A percentile compares a stretch with the other conserved stretches of the same genome.
These are phyloP conservation scores for Neurospora sp. DNA, from an alignment of 495 filamentous ascomycete genomes.

Conservation along the genomic window DNA sequence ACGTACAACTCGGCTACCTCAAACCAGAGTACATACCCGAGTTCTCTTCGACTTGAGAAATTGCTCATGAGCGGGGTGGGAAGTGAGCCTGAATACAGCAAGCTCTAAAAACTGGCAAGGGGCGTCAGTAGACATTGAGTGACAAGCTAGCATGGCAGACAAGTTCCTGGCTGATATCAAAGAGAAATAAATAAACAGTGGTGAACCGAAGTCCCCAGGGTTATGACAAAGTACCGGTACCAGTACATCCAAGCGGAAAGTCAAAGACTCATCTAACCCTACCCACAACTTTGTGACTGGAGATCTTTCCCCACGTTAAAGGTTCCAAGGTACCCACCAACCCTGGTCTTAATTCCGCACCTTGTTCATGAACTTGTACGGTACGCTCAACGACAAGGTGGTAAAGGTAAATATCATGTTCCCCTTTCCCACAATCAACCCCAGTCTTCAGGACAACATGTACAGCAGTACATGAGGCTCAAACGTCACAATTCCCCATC, in stretches of 20 bases:
- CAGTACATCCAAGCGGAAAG: neutral
- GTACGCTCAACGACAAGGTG: neutral
- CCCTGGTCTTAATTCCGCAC: neutral
- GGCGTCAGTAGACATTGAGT: neutral
- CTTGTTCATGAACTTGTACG: neutral
- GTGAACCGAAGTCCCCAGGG: neutral
- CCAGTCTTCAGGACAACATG: neutral
- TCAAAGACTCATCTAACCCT: neutral
- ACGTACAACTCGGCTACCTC: neutral
- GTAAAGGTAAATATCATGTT: neutral
- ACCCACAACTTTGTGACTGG: neutral
- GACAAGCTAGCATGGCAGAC: neutral
- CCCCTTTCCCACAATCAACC: neutral
- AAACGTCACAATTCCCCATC: neutral
- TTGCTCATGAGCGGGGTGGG: no score
- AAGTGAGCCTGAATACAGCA: accelerated
- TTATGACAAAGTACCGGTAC: neutral
- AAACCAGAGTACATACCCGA: neutral
- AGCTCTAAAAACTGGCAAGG: neutral
- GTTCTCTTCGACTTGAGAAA: neutral
- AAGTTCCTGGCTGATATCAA: neutral
- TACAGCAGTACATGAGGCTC: neutral
- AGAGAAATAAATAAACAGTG: neutral
- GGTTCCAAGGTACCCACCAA: neutral
- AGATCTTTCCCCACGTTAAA: neutral